These are phyloP conservation scores for Persicaria tinctoria DNA, from an alignment of 148 eudicot species.

Conservation along the genomic window DNA sequence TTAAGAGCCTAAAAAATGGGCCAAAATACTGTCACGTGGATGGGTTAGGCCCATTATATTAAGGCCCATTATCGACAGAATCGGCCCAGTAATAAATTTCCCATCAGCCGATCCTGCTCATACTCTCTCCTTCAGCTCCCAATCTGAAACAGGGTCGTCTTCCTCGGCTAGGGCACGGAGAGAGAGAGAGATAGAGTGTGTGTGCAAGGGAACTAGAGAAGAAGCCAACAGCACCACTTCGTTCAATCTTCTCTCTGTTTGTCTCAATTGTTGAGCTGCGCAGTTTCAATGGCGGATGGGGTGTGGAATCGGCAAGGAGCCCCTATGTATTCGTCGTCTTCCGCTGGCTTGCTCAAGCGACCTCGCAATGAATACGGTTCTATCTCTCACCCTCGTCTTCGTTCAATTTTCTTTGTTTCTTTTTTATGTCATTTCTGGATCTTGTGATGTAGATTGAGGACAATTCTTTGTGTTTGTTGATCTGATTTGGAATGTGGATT, in stretches of 20 bases:
- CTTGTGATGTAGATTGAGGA: not conserved
- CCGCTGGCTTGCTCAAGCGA: constrained; percentile 24
- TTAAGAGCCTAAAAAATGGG: too few relatives aligned
- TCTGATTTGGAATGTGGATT: not conserved
- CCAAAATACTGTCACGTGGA: too few relatives aligned
- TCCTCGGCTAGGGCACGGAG: constrained; percentile 12
- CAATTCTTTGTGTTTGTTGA: not conserved
- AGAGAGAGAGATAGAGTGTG: not conserved
- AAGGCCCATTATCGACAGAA: not conserved
- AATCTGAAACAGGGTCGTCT: not conserved
- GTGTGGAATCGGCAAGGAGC: constrained; percentile 21
- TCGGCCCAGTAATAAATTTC: not conserved
- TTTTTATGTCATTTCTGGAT: not conserved
- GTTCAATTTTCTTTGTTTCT: not conserved
- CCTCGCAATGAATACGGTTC: constrained; percentile 25
- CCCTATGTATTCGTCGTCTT: constrained; percentile 14
- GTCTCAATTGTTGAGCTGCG: constrained; percentile 2
- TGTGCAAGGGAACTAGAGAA: not conserved
- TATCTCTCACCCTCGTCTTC: not conserved
- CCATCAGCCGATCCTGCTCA: not conserved
- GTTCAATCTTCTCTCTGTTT: not conserved
- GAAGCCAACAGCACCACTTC: not conserved
- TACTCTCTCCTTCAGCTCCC: not conserved
- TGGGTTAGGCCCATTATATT: too few relatives aligned
- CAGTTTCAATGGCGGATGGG: constrained; percentile 23